phyloP scores from a whole-genome alignment of 306 rosid species.

The Quercus glauca region DNA sequence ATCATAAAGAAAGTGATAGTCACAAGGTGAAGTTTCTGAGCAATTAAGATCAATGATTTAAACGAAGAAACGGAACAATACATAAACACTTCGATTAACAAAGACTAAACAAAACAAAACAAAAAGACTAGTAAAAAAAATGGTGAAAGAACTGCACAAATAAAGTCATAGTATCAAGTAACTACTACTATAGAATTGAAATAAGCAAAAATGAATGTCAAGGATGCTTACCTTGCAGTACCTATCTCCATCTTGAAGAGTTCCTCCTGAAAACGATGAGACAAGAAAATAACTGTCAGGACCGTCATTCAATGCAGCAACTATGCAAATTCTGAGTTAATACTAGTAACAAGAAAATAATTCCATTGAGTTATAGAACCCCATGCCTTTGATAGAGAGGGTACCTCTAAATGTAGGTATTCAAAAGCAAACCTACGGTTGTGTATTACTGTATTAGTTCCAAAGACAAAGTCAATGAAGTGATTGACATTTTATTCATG shows the following conservation, averaged over 20 bases:
- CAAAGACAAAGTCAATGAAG: not conserved
- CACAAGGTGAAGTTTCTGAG: not conserved
- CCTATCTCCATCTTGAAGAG: constrained; percentile 28
- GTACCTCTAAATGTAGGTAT: not conserved
- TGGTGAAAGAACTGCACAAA: not conserved
- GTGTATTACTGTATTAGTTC: not conserved
- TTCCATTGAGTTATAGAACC: not conserved
- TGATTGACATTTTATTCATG: not conserved
- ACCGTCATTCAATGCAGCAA: not conserved
- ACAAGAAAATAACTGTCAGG: not conserved
- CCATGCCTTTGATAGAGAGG: not conserved
- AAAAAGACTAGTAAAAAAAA: too few relatives aligned
- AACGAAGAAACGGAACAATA: not conserved
- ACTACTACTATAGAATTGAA: not conserved
- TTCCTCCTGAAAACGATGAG: constrained; percentile 1
- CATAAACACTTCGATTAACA: not conserved
- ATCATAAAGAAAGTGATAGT: not conserved
- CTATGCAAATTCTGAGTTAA: not conserved
- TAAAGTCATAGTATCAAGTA: not conserved
- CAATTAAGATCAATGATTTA: not conserved
- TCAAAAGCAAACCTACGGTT: not conserved
- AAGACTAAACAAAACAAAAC: not conserved
- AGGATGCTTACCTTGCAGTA: constrained; percentile 18
- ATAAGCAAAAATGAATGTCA: not conserved
- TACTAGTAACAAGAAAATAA: not conserved